phyloP scores from a whole-genome alignment of 805 yeast species.

The Scheffersomyces amazonensis region DNA sequence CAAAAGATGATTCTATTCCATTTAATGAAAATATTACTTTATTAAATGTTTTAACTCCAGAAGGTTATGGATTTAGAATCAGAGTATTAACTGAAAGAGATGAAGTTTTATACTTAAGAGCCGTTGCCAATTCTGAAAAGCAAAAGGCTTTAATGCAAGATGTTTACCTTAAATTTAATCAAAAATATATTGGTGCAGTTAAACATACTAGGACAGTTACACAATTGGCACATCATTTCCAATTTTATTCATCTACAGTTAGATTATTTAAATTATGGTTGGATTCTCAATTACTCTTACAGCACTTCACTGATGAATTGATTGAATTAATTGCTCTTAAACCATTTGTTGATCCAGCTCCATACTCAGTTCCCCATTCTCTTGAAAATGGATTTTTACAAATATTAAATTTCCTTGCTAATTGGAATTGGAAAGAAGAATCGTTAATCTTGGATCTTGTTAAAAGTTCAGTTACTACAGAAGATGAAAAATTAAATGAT shows the following conservation, averaged over 20 bases:
- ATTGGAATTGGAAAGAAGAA: constrained; percentile 94
- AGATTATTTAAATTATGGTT: constrained; percentile 89
- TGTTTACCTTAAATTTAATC: constrained; percentile 61
- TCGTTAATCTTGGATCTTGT: constrained; percentile 78
- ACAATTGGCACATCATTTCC: constrained; percentile 67
- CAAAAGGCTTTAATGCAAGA: constrained; percentile 60
- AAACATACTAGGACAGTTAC: constrained; percentile 81
- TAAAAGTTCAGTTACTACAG: constrained; percentile 33
- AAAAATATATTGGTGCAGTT: constrained; percentile 61
- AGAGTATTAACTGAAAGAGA: constrained; percentile 83
- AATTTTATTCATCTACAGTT: constrained; percentile 73
- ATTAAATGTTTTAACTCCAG: constrained; percentile 73
- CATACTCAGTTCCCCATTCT: constrained; percentile 79
- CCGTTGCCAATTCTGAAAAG: constrained; percentile 62
- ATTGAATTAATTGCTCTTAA: constrained; percentile 79
- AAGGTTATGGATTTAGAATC: constrained; percentile 82
- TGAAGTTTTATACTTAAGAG: constrained; percentile 67
- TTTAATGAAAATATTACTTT: constrained; percentile 57
- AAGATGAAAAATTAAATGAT: constrained; percentile 50
- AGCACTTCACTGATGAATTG: constrained; percentile 74
- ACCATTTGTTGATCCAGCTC: constrained; percentile 83
- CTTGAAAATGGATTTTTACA: constrained; percentile 80
- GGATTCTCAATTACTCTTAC: constrained; percentile 70
- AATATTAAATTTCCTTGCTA: constrained; percentile 63
- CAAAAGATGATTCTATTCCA: constrained; percentile 66